Evolutionary conservation across 306 rosid species (phyloP).

Genomic region (Pueraria montana): DNA sequence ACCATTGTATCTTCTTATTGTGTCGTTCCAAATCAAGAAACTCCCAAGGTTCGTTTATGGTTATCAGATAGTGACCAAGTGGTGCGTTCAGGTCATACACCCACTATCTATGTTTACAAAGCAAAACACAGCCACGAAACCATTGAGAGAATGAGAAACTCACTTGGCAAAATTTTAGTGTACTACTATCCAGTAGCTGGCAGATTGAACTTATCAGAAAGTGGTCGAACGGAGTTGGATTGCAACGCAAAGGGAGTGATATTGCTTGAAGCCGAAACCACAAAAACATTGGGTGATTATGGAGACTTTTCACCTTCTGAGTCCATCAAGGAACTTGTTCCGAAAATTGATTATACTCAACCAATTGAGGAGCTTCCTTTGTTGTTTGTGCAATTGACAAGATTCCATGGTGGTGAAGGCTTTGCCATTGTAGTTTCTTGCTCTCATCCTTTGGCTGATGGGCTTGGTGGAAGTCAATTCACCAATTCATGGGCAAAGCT

Average conservation of each 20-base stretch:
- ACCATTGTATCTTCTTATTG: neutral
- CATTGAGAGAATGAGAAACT: constrained; percentile 18
- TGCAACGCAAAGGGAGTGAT: constrained; percentile 38
- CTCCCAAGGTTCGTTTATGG: neutral
- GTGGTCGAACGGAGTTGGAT: neutral
- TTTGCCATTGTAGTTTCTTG: too few species aligned
- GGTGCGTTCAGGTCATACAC: neutral
- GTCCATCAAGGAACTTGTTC: constrained; percentile 20
- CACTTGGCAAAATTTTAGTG: constrained; percentile 35
- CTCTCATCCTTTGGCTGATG: too few species aligned
- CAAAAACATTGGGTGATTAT: constrained; percentile 7
- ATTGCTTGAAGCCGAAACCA: constrained; percentile 25
- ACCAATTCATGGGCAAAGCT: too few species aligned
- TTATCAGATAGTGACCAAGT: neutral
- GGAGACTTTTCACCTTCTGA: constrained; percentile 34
- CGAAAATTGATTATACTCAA: neutral
- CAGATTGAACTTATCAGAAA: neutral
- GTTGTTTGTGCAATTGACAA: constrained; percentile 5
- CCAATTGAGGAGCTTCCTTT: constrained; percentile 13
- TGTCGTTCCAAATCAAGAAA: neutral
- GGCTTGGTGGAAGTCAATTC: too few species aligned
- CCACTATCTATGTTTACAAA: neutral
- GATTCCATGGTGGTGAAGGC: too few species aligned
- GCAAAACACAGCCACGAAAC: neutral
- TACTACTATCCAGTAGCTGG: constrained; percentile 52